Base-by-base conservation (phyloP, 306 rosid species). In the Pterocarpus macrocarpus region DNA sequence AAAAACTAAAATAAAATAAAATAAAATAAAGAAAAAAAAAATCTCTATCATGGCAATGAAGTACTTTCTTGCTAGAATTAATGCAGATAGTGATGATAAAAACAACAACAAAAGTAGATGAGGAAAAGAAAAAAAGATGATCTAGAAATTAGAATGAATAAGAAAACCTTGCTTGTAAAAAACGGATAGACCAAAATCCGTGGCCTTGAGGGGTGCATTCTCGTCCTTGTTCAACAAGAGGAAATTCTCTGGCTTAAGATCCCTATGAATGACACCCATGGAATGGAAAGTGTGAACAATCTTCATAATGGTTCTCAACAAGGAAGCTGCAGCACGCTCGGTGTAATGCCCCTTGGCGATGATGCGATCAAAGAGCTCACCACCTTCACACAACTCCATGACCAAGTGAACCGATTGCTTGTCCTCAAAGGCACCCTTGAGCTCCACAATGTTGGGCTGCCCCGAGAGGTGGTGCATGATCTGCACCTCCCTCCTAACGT, bases 401-500 rank as follows among this genome's bases (percentile, higher is more conserved):
- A 85, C 78, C 78, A 82, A 74, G 78, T 82, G 78, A 32, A 85
- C 86, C 0, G 84, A 73, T 61, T 85, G 85, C 49, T 77, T 77
- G 8, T 80, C 85, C 70, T 81, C 85, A 71, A 55, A 85, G 0
- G 80, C 80, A 47, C 88, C 99, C 30, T 91, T 95, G 2, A 95
- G 89, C 49, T 93, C 97, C 62, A 95, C 99, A 77, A 93, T 93
- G 55, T 95, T 95, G 1, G 88, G 88, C 62, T 95, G 99, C 0
- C 97, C 97, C 0, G 97, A 85, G 39, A 93, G 78, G 41, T 95
- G 99, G 83, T 90, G 91, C 97, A 95, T 87, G 80, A 95, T 95
- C 58, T 95, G 97, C 5, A 95, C 98, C 90, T 95, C 99, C 66
- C 99, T 83, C 77, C 96, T 85, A 45, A 95, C 99, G 70, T 95